phyloP scores from a whole-genome alignment of 805 yeast species.

The Candida endomychidarum region DNA sequence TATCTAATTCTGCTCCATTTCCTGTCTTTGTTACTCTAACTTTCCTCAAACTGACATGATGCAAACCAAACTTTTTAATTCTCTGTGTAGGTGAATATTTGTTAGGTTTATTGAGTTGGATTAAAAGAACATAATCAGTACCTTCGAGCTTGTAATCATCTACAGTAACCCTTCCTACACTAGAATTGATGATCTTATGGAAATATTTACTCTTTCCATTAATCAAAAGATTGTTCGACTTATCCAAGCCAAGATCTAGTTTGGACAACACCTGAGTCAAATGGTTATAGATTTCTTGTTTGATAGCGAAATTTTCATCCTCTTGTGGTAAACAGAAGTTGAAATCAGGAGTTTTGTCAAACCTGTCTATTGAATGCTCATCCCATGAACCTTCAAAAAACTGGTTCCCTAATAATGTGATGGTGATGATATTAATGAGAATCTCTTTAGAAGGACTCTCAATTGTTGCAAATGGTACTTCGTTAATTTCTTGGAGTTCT shows the following conservation, averaged over 20 bases:
- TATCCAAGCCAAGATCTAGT: conserved; percentile 17
- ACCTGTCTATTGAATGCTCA: conserved; percentile 6
- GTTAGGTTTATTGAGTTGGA: conserved; percentile 9
- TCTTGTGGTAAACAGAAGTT: conserved; percentile 6
- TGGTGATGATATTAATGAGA: conserved; percentile 2
- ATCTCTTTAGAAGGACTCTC: background rate
- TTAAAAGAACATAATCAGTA: background rate
- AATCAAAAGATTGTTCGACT: conserved; percentile 11
- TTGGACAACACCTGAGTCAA: conserved; percentile 18
- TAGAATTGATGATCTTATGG: conserved; percentile 11
- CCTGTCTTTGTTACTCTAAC: background rate
- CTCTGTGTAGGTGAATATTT: conserved; percentile 9
- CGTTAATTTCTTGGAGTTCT: conserved; percentile 1
- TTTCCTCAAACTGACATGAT: conserved; percentile 2
- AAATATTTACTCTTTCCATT: conserved; percentile 34
- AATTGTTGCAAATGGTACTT: background rate
- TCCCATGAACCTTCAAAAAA: background rate
- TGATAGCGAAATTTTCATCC: conserved; percentile 1
- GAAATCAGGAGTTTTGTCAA: conserved; percentile 9
- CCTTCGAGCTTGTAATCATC: background rate
- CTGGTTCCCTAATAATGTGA: background rate
- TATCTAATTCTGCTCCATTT: background rate
- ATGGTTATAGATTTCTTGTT: conserved; percentile 5
- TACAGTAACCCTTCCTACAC: background rate
- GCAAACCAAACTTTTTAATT: conserved; percentile 7